These are phyloP conservation scores for Colletotrichum filicis DNA, from an alignment of 2,329 filamentous ascomycete genomes.

Conservation along the genomic window DNA sequence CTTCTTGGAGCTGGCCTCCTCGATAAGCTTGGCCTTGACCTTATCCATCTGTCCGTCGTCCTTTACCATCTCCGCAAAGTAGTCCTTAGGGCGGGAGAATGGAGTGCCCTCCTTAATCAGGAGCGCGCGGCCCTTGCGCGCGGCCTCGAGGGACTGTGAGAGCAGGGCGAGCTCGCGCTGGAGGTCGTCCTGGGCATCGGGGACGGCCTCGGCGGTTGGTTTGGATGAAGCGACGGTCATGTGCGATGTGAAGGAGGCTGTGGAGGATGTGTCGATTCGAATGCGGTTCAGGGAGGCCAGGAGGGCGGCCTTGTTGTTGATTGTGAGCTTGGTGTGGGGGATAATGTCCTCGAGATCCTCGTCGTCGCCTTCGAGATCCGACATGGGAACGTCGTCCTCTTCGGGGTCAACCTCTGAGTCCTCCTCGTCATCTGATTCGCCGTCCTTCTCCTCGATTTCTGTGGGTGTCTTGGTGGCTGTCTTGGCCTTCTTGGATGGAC, in stretches of 20 bases:
- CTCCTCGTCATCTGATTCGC: slow-evolving; percentile 68
- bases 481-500: slow-evolving; percentile 56
- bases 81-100: slow-evolving; percentile 91
- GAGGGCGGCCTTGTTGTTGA: slow-evolving; percentile 95
- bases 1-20: slow-evolving; percentile 93
- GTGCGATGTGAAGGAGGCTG: slow-evolving; percentile 84
- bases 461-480: slow-evolving; percentile 44
- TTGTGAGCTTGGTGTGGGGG: slow-evolving; percentile 91
- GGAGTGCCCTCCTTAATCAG: slow-evolving; percentile 85
- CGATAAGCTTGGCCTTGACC: slow-evolving; percentile 92
- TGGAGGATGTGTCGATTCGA: slow-evolving; percentile 71
- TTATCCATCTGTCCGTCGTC: slow-evolving; percentile 98
- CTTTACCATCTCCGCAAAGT: slow-evolving; percentile 99
- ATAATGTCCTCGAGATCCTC: slow-evolving; percentile 89
- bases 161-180: slow-evolving; percentile 94
- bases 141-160: slow-evolving; percentile 86
- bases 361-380: slow-evolving; percentile 82
- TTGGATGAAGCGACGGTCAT: slow-evolving; percentile 78
- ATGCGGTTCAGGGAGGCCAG: slow-evolving; percentile 84
- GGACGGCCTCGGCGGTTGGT: slow-evolving; percentile 73
- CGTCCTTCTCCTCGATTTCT: slow-evolving; percentile 54
- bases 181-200: slow-evolving; percentile 90
- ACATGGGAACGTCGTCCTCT: slow-evolving; percentile 89
- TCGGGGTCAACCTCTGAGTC: slow-evolving; percentile 85
- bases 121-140: slow-evolving; percentile 75